Evolutionary conservation across 139 green algal species (phyloP).

Genomic region (Marvania coccoides): DNA sequence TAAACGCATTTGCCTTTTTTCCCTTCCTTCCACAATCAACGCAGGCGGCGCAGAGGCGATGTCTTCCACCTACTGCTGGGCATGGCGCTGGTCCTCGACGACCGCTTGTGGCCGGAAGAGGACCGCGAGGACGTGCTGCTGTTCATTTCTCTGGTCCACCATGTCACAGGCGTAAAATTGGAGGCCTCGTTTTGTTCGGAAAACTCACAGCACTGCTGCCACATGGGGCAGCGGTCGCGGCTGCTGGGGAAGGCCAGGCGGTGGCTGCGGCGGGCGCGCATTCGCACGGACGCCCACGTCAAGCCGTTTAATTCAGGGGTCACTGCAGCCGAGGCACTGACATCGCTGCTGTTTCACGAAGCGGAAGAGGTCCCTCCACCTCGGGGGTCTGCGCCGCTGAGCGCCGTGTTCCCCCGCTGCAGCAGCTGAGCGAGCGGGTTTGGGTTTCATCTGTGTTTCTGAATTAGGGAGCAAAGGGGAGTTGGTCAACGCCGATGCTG

Average conservation of each 20-base stretch:
- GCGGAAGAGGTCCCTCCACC: too few relatives aligned
- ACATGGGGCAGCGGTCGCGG: not conserved
- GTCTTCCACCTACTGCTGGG: constrained; percentile 36
- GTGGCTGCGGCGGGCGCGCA: not conserved
- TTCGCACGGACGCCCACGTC: constrained; percentile 22
- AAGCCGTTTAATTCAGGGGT: constrained; percentile 31
- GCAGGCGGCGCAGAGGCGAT: constrained; percentile 31
- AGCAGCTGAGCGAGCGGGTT: too few relatives aligned
- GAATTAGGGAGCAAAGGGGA: too few relatives aligned
- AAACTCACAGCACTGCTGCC: too few relatives aligned
- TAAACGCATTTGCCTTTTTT: not conserved
- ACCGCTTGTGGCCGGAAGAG: constrained; percentile 17
- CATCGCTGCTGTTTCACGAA: constrained; percentile 30
- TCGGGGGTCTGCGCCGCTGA: too few relatives aligned
- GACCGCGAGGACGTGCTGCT: constrained; percentile 21
- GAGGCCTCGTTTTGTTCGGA: constrained; percentile 12
- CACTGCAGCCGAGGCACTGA: constrained; percentile 30
- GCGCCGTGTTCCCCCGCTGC: too few relatives aligned
- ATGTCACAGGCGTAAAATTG: constrained; percentile 20
- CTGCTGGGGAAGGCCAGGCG: not conserved
- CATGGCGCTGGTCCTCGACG: constrained; percentile 24
- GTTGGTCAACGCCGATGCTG: too few relatives aligned
- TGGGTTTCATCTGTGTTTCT: too few relatives aligned
- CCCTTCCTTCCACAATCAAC: not conserved
- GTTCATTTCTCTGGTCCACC: constrained; percentile 20